These are phyloP conservation scores for Ailanthus altissimus DNA, from an alignment of 345 rosid genomes.

Conservation along the genomic window DNA sequence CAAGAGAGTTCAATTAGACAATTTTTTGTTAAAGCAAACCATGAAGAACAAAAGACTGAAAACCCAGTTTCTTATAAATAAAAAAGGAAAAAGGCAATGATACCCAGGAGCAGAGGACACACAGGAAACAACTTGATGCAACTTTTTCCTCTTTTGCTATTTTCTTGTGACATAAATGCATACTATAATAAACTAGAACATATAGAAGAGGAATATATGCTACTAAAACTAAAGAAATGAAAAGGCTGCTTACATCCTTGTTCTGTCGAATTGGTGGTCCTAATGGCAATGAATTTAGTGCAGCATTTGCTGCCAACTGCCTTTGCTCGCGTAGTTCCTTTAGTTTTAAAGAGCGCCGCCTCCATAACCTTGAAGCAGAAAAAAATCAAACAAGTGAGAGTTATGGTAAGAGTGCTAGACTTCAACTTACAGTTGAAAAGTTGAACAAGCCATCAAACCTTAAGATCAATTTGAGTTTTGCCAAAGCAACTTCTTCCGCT, in stretches of 20 bases:
- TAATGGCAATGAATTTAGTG: slow-evolving; percentile 65
- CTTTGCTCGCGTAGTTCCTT: slow-evolving; percentile 64
- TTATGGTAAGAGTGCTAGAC: slow-evolving; percentile 8
- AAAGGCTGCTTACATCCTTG: slow-evolving; percentile 60
- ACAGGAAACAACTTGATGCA: neutral
- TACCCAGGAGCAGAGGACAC: neutral
- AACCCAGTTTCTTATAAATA: neutral
- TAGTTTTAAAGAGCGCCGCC: slow-evolving; percentile 59
- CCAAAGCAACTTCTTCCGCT: slow-evolving; percentile 64
- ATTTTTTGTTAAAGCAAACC: neutral
- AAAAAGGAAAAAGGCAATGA: neutral
- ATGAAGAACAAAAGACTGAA: neutral
- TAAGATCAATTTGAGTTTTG: slow-evolving; percentile 82
- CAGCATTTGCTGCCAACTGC: slow-evolving; percentile 68
- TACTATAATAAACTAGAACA: neutral
- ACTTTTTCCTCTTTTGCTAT: neutral
- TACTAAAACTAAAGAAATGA: slow-evolving; percentile 5
- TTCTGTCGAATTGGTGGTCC: slow-evolving; percentile 68
- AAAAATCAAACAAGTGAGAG: slow-evolving; percentile 17
- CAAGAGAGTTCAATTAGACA: neutral
- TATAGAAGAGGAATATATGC: neutral
- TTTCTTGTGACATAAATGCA: neutral
- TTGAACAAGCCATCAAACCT: slow-evolving; percentile 52
- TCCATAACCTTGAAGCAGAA: slow-evolving; percentile 72
- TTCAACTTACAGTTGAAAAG: slow-evolving; percentile 12